Base-by-base conservation (phyloP, 2,329 filamentous ascomycete genomes). In the Penicillium rolfsii region DNA sequence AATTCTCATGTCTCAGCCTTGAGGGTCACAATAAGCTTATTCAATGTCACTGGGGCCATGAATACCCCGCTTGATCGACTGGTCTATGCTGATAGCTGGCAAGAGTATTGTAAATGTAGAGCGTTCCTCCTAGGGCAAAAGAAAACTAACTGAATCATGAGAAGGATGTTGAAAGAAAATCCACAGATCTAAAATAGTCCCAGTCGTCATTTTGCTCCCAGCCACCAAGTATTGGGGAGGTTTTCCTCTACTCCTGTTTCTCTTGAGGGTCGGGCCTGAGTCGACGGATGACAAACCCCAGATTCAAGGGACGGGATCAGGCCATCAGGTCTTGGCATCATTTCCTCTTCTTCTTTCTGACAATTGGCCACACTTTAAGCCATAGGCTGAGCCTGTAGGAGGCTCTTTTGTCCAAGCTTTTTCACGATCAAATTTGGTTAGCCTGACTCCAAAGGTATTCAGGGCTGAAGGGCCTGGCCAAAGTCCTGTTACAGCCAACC, bases 241-340 rank as follows among this genome's bases (percentile, higher is more conserved):
- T 14, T 46, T 12, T 11, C 24, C 19, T 1, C 9, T 4, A 5
- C 3, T 24, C 8, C n/a, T 16, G n/a, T 24, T 46, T n/a, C 22
- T 46, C 22, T 28, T 28, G 4, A 26, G 12, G 24, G 5, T 9
- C 16, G 8, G 14, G 48, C 7, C 22, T n/a, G 1, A 19, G 30
- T 24, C 7, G 35, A 52, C 4, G 16, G 49, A 53, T 53, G 50
- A 53, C 50, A 53, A 53, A 53, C 50, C 50, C 30, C 22, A 40
- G 35, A 36, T 36, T 5, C 19, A 22, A 36, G 2, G 35, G 30
- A 50, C 40, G 35, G 35, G 30, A 50, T 53, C 50, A 53, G 50
- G 14, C 30, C 50, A 38, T 33, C 30, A 24, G 26, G 22, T 36
- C 33, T 53, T 53, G 50, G 50, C 50, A 26, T 35, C n/a, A n/a